Conservation (phyloP, 352 stramenopile genomes). For the Phytophthora podocarpi region DNA sequence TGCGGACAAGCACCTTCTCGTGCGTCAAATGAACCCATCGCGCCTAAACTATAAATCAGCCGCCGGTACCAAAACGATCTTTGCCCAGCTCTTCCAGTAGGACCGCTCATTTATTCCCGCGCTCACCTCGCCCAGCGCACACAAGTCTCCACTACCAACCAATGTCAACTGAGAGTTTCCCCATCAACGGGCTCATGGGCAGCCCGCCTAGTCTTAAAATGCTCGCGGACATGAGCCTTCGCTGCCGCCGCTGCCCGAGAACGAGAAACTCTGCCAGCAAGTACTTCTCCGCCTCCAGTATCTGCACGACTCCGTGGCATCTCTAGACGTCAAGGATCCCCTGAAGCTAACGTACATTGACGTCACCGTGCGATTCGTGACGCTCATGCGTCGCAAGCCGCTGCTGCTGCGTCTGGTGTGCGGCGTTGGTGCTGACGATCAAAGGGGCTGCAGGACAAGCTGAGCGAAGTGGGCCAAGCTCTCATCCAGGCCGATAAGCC, state of each 20-base stretch:
- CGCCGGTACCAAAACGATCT: neutral
- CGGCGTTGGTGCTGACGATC: slow-evolving; percentile 5
- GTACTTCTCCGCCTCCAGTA: slow-evolving; percentile 12
- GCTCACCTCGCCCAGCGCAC: neutral
- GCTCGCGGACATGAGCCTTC: neutral
- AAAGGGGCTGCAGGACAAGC: slow-evolving; percentile 12
- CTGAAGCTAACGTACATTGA: slow-evolving; percentile 27
- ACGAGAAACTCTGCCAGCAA: neutral
- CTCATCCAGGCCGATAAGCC: neutral
- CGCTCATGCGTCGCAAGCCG: slow-evolving; percentile 10
- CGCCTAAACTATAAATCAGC: slow-evolving; percentile 14
- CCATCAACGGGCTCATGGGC: slow-evolving; percentile 8
- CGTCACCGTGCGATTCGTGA: slow-evolving; percentile 16
- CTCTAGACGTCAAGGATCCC: slow-evolving; percentile 48
- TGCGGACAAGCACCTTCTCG: slow-evolving; percentile 8
- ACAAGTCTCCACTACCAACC: neutral
- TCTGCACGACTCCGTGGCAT: slow-evolving; percentile 8
- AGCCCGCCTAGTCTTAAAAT: neutral
- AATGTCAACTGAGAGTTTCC: slow-evolving; percentile 2
- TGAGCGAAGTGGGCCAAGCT: slow-evolving; percentile 12
- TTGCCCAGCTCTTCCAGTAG: too few relatives aligned
- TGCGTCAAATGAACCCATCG: slow-evolving; percentile 8
- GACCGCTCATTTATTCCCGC: slow-evolving; percentile 5
- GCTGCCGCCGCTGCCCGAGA: slow-evolving; percentile 23
- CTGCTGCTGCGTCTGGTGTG: slow-evolving; percentile 32